Percentiles rank a stretch among this genome's conserved stretches.
phyloP scores from a whole-genome alignment of 2,329 filamentous ascomycete genomes.

The Penicillium sp. region DNA sequence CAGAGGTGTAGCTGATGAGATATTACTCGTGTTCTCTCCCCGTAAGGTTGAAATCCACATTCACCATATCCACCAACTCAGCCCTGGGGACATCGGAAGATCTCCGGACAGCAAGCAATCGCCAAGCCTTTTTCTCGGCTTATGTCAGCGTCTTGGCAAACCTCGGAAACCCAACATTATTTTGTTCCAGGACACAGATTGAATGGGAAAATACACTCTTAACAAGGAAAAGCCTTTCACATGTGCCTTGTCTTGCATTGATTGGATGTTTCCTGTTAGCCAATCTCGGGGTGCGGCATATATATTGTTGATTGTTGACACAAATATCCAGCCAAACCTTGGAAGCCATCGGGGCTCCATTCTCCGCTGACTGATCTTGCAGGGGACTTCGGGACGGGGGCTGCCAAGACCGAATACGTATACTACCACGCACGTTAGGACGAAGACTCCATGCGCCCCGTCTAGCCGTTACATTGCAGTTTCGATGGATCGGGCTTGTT shows the following conservation, averaged over 20 bases:
- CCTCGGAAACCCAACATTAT: too few relatives aligned
- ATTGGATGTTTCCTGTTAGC: not conserved
- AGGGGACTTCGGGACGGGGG: not conserved
- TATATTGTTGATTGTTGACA: not conserved
- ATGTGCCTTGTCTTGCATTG: not conserved
- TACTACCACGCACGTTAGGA: not conserved
- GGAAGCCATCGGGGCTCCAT: not conserved
- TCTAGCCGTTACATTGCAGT: not conserved
- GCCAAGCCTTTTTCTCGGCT: not conserved
- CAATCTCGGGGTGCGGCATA: not conserved
- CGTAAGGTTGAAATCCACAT: too few relatives aligned
- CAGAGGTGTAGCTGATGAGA: too few relatives aligned
- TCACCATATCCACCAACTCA: too few relatives aligned
- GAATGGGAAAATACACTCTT: not conserved
- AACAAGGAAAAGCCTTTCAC: not conserved
- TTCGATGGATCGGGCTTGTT: not conserved
- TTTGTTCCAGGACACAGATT: too few relatives aligned
- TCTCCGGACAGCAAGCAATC: constrained; percentile 2
- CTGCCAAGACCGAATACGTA: constrained; percentile 7
- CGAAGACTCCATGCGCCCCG: not conserved
- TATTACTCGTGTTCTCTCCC: too few relatives aligned
- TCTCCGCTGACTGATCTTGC: constrained; percentile 4
- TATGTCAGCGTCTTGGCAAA: not conserved
- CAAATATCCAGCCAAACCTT: not conserved
- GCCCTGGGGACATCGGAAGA: too few relatives aligned